A percentile compares a stretch with the other conserved stretches of the same genome.
Conservation (phyloP, 2,329 filamentous ascomycete species). For the Blastomyces gilchristii region DNA sequence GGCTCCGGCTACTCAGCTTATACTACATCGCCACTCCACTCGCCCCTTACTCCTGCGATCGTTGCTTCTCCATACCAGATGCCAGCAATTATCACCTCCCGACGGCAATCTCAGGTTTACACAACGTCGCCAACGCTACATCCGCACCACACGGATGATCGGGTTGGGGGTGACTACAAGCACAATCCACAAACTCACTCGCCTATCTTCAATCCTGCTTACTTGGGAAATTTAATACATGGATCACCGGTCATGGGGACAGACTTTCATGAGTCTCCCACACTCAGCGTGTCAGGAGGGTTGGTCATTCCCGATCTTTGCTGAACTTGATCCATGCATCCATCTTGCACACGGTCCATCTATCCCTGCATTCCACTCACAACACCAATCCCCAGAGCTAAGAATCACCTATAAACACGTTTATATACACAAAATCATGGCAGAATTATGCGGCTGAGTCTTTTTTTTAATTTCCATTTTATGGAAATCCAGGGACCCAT, state of each 20-base stretch:
- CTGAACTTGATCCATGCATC: slow-evolving; percentile 25
- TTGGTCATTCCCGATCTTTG: slow-evolving; percentile 28
- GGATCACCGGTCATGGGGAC: slow-evolving; percentile 23
- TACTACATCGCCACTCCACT: slow-evolving; percentile 32
- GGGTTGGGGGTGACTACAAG: slow-evolving; percentile 24
- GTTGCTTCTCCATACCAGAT: slow-evolving; percentile 31
- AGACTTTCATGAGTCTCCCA: slow-evolving; percentile 24
- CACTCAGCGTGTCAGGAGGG: slow-evolving; percentile 24
- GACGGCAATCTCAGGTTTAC: slow-evolving; percentile 27
- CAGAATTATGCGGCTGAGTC: slow-evolving; percentile 10
- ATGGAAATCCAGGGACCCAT: slow-evolving; percentile 10
- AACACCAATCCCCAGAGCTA: not conserved
- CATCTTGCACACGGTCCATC: slow-evolving; percentile 3
- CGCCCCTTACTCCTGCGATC: slow-evolving; percentile 30
- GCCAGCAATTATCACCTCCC: slow-evolving; percentile 25
- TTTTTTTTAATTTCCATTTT: slow-evolving; percentile 8
- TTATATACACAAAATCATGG: not conserved
- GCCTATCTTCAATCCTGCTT: slow-evolving; percentile 30
- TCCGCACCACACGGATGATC: slow-evolving; percentile 26
- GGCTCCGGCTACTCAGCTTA: slow-evolving; percentile 31
- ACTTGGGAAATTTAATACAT: slow-evolving; percentile 27
- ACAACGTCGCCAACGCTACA: slow-evolving; percentile 29
- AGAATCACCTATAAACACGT: slow-evolving; percentile 1
- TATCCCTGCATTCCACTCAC: not conserved
- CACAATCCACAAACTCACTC: slow-evolving; percentile 25